These are phyloP conservation scores for Gossypium ekmanianum DNA, from an alignment of 345 rosid species.

Conservation along the genomic window DNA sequence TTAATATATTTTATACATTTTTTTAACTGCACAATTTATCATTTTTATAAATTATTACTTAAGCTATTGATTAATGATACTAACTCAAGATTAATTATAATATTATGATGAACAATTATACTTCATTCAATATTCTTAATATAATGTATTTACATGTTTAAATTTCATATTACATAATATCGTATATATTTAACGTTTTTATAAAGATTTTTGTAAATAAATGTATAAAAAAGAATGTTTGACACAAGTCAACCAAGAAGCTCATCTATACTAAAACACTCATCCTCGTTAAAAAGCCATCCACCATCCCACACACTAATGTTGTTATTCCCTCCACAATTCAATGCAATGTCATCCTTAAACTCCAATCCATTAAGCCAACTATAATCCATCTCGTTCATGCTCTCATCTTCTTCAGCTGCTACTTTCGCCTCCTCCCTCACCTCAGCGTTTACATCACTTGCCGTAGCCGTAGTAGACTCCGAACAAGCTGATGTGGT, in stretches of 20 bases:
- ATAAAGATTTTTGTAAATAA: no score
- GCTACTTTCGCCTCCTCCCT: neutral
- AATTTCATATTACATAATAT: no score
- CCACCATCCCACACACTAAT: neutral
- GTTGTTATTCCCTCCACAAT: neutral
- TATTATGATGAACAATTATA: no score
- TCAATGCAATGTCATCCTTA: neutral
- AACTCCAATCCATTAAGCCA: neutral
- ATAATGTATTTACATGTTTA: no score
- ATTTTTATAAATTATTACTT: no score
- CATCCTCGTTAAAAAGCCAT: neutral
- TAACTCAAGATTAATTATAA: no score
- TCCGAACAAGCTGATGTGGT: neutral
- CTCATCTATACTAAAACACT: neutral
- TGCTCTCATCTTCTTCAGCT: neutral
- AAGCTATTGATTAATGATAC: no score
- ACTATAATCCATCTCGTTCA: neutral
- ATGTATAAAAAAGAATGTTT: no score
- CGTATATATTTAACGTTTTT: rapidly evolving
- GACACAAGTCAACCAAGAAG: neutral
- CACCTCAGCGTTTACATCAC: neutral
- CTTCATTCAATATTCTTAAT: rapidly evolving
- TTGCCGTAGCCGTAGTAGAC: neutral
- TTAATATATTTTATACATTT: no score
- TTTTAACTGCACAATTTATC: no score